Conservation (phyloP, 2,329 filamentous ascomycete species). For the Lachnellula occidentalis region DNA sequence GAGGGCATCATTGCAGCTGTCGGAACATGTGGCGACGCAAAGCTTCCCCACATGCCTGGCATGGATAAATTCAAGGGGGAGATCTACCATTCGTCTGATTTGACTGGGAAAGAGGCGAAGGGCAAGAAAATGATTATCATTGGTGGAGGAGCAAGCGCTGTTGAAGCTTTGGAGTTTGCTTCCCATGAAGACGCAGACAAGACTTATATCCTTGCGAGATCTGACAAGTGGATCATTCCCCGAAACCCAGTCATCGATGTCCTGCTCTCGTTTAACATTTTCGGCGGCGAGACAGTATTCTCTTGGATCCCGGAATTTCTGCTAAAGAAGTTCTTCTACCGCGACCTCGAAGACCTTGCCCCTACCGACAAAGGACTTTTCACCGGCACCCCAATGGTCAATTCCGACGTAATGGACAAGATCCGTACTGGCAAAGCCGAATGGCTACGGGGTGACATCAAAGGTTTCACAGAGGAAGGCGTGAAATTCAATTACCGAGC, state of each 20-base stretch:
- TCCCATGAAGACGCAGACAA: conserved; percentile 59
- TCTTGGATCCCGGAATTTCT: conserved; percentile 75
- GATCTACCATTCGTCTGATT: conserved; percentile 68
- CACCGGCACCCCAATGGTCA: conserved; percentile 82
- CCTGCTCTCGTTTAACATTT: conserved; percentile 70
- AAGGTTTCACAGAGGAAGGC: conserved; percentile 56
- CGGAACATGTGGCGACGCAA: conserved; percentile 74
- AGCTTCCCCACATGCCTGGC: conserved; percentile 65
- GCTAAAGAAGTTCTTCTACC: conserved; percentile 74
- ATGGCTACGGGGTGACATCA: conserved; percentile 78
- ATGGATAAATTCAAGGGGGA: conserved; percentile 67
- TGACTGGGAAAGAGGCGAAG: conserved; percentile 67
- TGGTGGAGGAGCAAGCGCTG: conserved; percentile 73
- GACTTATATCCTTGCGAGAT: conserved; percentile 67
- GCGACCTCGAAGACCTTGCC: conserved; percentile 69
- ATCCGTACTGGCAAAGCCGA: conserved; percentile 66
- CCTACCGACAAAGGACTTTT: conserved; percentile 70
- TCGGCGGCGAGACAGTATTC: conserved; percentile 69
- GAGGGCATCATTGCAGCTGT: conserved; percentile 75
- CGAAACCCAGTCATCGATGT: conserved; percentile 70
- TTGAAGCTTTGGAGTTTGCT: conserved; percentile 79
- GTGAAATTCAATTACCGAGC: conserved; percentile 67
- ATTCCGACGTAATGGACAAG: conserved; percentile 72
- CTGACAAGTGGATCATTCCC: conserved; percentile 84
- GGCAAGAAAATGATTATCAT: conserved; percentile 73